A percentile compares a stretch with the other conserved stretches of the same genome.
Evolutionary conservation across 140 eudicot species (phyloP).

Genomic region (Erigeron philadelphicus): DNA sequence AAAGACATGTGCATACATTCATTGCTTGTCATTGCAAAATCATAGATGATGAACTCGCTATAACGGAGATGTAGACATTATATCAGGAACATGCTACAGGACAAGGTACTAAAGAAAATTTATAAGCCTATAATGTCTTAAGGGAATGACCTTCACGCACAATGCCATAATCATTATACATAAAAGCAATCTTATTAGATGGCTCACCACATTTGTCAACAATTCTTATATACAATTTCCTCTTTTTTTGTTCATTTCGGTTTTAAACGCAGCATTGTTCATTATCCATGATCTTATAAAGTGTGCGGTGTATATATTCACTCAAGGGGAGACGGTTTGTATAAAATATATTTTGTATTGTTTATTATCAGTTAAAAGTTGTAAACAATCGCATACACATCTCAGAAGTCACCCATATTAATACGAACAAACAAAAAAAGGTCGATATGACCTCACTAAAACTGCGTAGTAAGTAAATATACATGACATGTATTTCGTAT

Average conservation of each 20-base stretch:
- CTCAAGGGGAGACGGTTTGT: too few species aligned
- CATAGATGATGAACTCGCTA: neutral
- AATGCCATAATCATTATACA: neutral
- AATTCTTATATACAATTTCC: too few species aligned
- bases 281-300: neutral
- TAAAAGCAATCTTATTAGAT: neutral
- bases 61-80: neutral
- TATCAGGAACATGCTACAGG: neutral
- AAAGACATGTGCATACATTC: too few species aligned
- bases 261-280: neutral
- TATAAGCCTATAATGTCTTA: neutral
- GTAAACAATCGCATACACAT: too few species aligned
- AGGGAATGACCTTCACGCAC: neutral
- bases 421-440: too few species aligned
- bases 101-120: neutral
- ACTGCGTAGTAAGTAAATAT: too few species aligned
- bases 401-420: too few species aligned
- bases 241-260: neutral
- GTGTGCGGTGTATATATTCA: too few species aligned
- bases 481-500: too few species aligned
- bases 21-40: neutral
- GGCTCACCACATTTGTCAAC: slow-evolving; percentile 2
- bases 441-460: too few species aligned
- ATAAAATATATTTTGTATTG: too few species aligned
- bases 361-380: too few species aligned